These are phyloP conservation scores for Coemansia sp. DNA, from an alignment of 192 early-diverging fungal species.

Conservation along the genomic window DNA sequence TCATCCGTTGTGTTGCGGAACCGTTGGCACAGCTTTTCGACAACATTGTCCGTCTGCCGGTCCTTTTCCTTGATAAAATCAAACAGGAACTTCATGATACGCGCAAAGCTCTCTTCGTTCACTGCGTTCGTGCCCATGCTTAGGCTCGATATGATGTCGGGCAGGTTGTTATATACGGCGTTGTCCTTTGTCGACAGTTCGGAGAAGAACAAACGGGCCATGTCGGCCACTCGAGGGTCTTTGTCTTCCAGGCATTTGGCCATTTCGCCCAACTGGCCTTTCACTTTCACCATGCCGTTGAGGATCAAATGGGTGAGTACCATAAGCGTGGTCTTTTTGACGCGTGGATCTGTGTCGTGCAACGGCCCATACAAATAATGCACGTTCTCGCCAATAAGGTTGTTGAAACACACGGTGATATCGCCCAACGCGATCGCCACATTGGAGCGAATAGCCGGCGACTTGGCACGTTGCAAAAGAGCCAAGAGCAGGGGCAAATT, in stretches of 20 bases:
- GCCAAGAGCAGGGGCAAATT: conserved; percentile 89
- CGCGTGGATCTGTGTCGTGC: conserved; percentile 72
- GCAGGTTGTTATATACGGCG: conserved; percentile 98
- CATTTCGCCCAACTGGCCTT: conserved; percentile 98
- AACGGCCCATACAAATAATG: conserved; percentile 92
- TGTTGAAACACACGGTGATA: conserved; percentile 96
- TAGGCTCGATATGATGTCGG: conserved; percentile 95
- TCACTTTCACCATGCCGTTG: conserved; percentile 99
- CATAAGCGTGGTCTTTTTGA: conserved; percentile 98
- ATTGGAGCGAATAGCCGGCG: conserved; percentile 89
- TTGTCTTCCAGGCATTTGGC: conserved; percentile 93
- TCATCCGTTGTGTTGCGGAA: conserved; percentile 78
- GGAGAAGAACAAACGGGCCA: conserved; percentile 94
- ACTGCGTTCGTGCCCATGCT: conserved; percentile 66
- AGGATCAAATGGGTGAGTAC: conserved; percentile 96
- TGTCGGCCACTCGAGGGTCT: conserved; percentile 84
- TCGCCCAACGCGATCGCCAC: conserved; percentile 97
- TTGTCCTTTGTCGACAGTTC: conserved; percentile 96
- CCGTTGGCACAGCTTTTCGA: conserved; percentile 94
- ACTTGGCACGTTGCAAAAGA: conserved; percentile 80
- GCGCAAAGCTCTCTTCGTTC: conserved; percentile 78
- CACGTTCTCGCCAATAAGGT: conserved; percentile 95
- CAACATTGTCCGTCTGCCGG: conserved; percentile 90
- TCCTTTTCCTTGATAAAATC: conserved; percentile 92
- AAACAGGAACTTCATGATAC: conserved; percentile 95